Conservation (phyloP, 2,329 filamentous ascomycete species). For the Aspergillus amoenus region DNA sequence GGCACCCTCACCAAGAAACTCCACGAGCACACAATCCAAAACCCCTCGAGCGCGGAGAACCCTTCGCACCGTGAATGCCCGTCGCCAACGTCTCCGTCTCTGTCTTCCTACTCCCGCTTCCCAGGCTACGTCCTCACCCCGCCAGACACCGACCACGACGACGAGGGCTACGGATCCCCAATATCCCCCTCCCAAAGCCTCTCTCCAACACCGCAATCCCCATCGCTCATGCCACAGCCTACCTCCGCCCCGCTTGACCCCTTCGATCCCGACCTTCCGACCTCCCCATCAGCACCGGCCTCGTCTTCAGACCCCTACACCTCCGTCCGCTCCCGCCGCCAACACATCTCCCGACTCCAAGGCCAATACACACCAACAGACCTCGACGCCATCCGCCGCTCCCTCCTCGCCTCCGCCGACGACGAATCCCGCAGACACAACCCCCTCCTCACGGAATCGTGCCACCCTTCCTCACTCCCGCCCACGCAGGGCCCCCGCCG, state of each 20-base stretch:
- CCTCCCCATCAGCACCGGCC: background rate
- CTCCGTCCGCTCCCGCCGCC: constrained; percentile 36
- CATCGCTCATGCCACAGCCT: constrained; percentile 30
- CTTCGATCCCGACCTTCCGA: background rate
- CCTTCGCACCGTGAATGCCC: constrained; percentile 19
- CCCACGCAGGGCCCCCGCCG: constrained; percentile 31
- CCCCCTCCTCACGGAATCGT: constrained; percentile 26
- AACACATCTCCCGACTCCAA: constrained; percentile 42
- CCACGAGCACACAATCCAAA: constrained; percentile 40
- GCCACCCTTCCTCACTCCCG: constrained; percentile 40
- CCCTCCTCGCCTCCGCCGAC: constrained; percentile 31
- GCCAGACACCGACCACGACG: constrained; percentile 40
- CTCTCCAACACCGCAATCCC: constrained; percentile 28
- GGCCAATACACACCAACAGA: constrained; percentile 39
- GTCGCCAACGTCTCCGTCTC: constrained; percentile 17
- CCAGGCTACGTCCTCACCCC: constrained; percentile 36
- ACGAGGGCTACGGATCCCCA: constrained; percentile 47
- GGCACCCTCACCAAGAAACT: constrained; percentile 41
- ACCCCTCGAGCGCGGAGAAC: constrained; percentile 21
- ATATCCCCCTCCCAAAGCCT: constrained; percentile 53
- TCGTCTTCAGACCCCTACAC: constrained; percentile 14
- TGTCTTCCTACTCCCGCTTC: constrained; percentile 14
- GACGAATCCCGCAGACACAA: constrained; percentile 9
- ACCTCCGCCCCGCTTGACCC: constrained; percentile 30
- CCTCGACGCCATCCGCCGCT: constrained; percentile 38